Evolutionary conservation across 805 yeast genomes (phyloP).

Genomic region (Yamadazyma laniorum): DNA sequence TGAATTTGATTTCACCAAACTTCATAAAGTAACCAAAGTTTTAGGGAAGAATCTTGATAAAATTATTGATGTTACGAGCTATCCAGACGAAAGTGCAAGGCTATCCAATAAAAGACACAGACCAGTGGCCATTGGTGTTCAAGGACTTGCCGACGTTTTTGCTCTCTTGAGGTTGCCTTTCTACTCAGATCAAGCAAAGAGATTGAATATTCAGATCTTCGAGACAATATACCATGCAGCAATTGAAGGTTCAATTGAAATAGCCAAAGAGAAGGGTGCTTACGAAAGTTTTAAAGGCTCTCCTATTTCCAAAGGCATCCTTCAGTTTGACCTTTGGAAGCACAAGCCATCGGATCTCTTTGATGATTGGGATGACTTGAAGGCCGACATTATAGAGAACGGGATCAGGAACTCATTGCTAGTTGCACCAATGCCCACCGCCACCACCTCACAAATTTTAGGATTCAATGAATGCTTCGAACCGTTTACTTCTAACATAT

Average conservation of each 20-base stretch:
- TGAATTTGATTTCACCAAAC: slow-evolving; percentile 65
- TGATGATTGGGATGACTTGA: slow-evolving; percentile 76
- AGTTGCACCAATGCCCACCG: slow-evolving; percentile 97
- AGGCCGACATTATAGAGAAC: slow-evolving; percentile 51
- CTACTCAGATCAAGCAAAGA: slow-evolving; percentile 76
- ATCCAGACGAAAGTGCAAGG: slow-evolving; percentile 79
- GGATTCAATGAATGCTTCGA: slow-evolving; percentile 96
- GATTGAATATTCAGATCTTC: slow-evolving; percentile 78
- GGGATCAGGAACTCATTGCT: slow-evolving; percentile 87
- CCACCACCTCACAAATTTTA: slow-evolving; percentile 92
- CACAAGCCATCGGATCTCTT: slow-evolving; percentile 74
- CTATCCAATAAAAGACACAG: slow-evolving; percentile 78
- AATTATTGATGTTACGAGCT: slow-evolving; percentile 80
- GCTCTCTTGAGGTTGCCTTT: slow-evolving; percentile 79
- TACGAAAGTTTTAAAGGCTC: slow-evolving; percentile 79
- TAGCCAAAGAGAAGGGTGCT: slow-evolving; percentile 67
- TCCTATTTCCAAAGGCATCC: slow-evolving; percentile 81
- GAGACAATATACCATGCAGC: slow-evolving; percentile 97
- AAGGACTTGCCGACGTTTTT: slow-evolving; percentile 91
- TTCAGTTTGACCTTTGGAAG: slow-evolving; percentile 89
- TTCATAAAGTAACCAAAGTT: slow-evolving; percentile 77
- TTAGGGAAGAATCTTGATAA: slow-evolving; percentile 75
- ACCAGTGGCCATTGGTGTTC: slow-evolving; percentile 98
- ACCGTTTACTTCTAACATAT: slow-evolving; percentile 91
- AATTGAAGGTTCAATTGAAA: slow-evolving; percentile 79